Percentiles rank a stretch among this genome's conserved stretches.
Conservation (phyloP, 2,329 filamentous ascomycete species). For the Dactylonectria macrodidyma region DNA sequence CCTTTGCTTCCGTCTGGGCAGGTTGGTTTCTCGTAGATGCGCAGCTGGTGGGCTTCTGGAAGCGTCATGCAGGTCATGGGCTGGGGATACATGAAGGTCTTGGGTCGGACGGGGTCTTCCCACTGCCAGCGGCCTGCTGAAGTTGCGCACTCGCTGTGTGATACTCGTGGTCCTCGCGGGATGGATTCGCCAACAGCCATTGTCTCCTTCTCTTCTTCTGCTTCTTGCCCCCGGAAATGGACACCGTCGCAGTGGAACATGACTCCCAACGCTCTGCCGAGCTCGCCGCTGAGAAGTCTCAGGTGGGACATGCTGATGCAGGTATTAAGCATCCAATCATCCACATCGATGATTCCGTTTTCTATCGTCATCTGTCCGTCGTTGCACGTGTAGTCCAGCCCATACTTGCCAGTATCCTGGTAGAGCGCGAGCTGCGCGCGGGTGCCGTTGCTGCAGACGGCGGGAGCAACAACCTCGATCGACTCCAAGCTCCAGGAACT, state of each 20-base stretch:
- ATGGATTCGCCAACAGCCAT: not conserved
- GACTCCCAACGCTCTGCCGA: slow-evolving; percentile 2
- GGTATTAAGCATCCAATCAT: slow-evolving; percentile 23
- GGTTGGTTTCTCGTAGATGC: slow-evolving; percentile 1
- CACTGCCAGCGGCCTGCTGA: slow-evolving; percentile 10
- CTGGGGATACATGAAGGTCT: slow-evolving; percentile 18
- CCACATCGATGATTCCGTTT: slow-evolving; percentile 6
- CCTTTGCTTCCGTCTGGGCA: slow-evolving; percentile 2
- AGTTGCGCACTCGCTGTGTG: slow-evolving; percentile 19
- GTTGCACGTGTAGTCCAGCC: slow-evolving; percentile 11
- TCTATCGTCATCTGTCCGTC: not conserved
- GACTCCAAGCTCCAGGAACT: not conserved
- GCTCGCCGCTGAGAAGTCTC: not conserved
- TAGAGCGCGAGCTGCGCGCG: slow-evolving; percentile 17
- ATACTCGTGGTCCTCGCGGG: not conserved
- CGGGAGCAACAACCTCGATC: slow-evolving; percentile 12
- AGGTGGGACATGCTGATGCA: slow-evolving; percentile 15
- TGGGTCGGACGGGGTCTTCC: slow-evolving; percentile 9
- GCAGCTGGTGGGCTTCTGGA: slow-evolving; percentile 1
- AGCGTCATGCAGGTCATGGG: slow-evolving; percentile 14
- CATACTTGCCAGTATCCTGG: not conserved
- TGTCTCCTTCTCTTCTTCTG: not conserved
- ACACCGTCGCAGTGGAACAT: slow-evolving; percentile 21
- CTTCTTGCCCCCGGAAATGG: not conserved
- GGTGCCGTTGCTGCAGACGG: slow-evolving; percentile 14